Evolutionary conservation across 441 rosid species (phyloP).

Genomic region (Jatropha podagrica): DNA sequence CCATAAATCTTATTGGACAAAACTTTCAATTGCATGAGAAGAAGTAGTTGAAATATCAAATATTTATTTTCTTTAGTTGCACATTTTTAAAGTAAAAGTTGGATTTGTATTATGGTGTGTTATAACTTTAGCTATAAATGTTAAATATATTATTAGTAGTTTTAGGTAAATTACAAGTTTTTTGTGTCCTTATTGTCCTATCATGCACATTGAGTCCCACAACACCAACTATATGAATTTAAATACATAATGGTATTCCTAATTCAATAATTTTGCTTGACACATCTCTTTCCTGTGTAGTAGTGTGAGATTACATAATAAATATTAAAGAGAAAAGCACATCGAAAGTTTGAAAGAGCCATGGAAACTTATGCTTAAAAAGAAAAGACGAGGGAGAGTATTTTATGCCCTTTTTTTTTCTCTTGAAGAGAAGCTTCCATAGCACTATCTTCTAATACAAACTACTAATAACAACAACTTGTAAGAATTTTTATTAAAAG

Average conservation of each 20-base stretch:
- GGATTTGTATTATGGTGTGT: neutral
- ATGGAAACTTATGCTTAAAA: neutral
- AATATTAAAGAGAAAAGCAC: neutral
- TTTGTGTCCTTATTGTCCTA: neutral
- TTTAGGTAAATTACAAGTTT: neutral
- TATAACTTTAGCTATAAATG: conserved; percentile 1
- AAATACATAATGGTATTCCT: no score
- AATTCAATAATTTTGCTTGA: no score
- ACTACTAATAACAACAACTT: neutral
- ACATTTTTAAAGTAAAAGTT: conserved; percentile 7
- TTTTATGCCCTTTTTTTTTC: neutral
- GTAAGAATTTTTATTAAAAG: neutral
- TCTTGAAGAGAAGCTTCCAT: neutral
- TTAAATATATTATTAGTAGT: neutral
- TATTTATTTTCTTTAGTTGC: neutral
- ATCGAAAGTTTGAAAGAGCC: neutral
- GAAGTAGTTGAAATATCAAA: neutral
- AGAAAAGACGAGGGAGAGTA: neutral
- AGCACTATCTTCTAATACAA: neutral
- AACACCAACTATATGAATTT: neutral
- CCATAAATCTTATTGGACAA: neutral
- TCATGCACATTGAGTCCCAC: neutral
- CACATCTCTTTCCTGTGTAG: neutral
- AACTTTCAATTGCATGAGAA: neutral
- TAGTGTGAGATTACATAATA: neutral